Evolutionary conservation across 2,329 filamentous ascomycete genomes (phyloP).

Genomic region (Colletotrichum lindemuthianum): DNA sequence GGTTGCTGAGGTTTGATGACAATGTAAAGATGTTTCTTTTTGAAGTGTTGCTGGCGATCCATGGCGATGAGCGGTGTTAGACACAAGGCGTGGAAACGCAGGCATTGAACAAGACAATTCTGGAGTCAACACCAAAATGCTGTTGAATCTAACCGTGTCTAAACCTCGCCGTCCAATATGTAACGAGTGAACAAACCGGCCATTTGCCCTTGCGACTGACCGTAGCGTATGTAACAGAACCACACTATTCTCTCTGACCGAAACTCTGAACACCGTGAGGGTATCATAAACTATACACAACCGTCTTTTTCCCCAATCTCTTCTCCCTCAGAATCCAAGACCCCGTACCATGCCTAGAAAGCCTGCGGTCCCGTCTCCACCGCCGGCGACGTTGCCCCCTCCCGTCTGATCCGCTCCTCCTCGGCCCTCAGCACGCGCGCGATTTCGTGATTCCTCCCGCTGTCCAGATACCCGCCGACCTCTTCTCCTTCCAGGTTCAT

Average conservation of each 20-base stretch:
- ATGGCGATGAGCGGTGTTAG: too few species aligned
- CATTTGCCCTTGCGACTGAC: too few species aligned
- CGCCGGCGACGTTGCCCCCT: constrained; percentile 45
- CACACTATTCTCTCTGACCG: background rate
- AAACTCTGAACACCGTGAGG: constrained; percentile 3
- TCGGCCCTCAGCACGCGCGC: constrained; percentile 39
- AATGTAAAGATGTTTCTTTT: too few species aligned
- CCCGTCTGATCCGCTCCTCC: constrained; percentile 45
- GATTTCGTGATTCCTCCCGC: constrained; percentile 41
- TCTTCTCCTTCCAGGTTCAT: constrained; percentile 62
- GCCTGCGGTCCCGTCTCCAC: constrained; percentile 45
- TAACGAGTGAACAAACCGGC: background rate
- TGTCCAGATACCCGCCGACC: constrained; percentile 50
- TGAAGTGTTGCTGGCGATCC: too few species aligned
- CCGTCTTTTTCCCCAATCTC: constrained; percentile 9
- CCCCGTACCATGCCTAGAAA: constrained; percentile 37
- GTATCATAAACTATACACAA: constrained; percentile 36
- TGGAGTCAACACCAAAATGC: too few species aligned
- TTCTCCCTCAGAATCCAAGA: background rate
- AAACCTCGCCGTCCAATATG: background rate
- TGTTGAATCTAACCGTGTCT: background rate
- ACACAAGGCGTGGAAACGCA: too few species aligned
- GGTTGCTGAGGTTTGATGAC: too few species aligned
- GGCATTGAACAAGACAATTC: too few species aligned
- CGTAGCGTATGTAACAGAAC: background rate